Conservation (phyloP, 768 basidiomycete species). For the Gloeophyllum trabeum region DNA sequence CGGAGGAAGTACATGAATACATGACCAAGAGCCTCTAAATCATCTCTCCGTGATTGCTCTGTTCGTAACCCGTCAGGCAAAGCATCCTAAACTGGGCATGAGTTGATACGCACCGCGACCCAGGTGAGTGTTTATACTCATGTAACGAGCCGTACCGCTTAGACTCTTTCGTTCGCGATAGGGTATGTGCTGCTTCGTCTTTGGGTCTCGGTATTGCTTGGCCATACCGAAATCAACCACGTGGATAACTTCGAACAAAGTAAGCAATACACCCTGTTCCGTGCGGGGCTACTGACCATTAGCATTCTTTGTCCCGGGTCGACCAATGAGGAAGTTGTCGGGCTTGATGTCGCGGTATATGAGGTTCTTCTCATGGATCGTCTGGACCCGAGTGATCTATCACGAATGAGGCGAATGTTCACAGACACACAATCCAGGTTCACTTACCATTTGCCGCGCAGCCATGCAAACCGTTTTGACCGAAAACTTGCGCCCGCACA, state of each 20-base stretch:
- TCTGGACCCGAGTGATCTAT: constrained; percentile 90
- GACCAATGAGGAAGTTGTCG: constrained; percentile 96
- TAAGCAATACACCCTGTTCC: background rate
- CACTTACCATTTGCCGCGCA: constrained; percentile 85
- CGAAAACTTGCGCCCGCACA: constrained; percentile 96
- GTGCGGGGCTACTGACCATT: constrained; percentile 42
- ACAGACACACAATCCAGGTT: constrained; percentile 2
- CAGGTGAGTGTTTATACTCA: constrained; percentile 99
- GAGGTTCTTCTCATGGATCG: constrained; percentile 98
- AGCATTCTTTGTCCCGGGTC: constrained; percentile 82
- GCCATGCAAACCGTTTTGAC: constrained; percentile 99
- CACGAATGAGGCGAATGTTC: constrained; percentile 4
- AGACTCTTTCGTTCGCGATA: constrained; percentile 97
- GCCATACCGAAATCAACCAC: constrained; percentile 99
- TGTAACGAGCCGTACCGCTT: constrained; percentile 96
- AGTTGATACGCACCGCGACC: constrained; percentile 62
- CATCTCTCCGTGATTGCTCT: constrained; percentile 93
- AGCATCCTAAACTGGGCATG: constrained; percentile 3
- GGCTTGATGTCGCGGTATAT: constrained; percentile 99
- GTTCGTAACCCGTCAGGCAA: constrained; percentile 5
- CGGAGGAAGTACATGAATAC: constrained; percentile 99
- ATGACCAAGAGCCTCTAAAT: constrained; percentile 97
- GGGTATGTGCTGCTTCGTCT: constrained; percentile 98
- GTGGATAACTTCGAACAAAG: constrained; percentile 52
- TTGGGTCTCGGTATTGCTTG: constrained; percentile 98